phyloP scores from a whole-genome alignment of 2,329 filamentous ascomycete species.

The Xylaria sp. region DNA sequence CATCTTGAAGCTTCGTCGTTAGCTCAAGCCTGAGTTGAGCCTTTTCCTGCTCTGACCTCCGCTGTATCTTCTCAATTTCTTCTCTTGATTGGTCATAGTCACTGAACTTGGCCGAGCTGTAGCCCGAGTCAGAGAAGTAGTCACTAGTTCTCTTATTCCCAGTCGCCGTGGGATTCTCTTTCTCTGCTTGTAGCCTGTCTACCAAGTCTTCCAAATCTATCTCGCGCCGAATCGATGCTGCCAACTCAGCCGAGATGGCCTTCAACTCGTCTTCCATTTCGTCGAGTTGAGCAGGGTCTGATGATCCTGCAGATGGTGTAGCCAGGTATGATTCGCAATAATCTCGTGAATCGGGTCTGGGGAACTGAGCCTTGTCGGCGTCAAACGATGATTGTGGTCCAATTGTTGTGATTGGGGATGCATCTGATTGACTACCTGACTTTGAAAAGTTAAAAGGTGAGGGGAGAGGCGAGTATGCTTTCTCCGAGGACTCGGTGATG shows the following conservation, averaged over 20 bases:
- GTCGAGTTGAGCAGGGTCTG: conserved; percentile 70
- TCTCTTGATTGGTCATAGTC: conserved; percentile 71
- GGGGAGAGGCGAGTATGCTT: conserved; percentile 58
- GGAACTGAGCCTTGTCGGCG: conserved; percentile 55
- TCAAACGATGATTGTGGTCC: conserved; percentile 53
- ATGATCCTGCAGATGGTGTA: conserved; percentile 57
- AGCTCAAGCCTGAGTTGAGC: conserved; percentile 87
- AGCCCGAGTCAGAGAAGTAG: conserved; percentile 97
- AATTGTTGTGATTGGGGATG: conserved; percentile 54
- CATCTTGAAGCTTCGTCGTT: conserved; percentile 87
- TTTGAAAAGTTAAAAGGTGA: conserved; percentile 62
- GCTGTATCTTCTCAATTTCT: conserved; percentile 84
- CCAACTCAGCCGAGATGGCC: conserved; percentile 92
- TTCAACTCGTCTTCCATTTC: conserved; percentile 95
- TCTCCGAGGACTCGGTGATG: conserved; percentile 63
- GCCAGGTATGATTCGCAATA: conserved; percentile 65
- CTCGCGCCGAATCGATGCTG: conserved; percentile 90
- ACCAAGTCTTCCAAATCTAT: conserved; percentile 97
- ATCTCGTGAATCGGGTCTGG: conserved; percentile 57
- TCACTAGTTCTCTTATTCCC: conserved; percentile 85
- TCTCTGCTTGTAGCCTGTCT: conserved; percentile 85
- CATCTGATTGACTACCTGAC: conserved; percentile 55
- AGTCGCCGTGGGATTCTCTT: conserved; percentile 65
- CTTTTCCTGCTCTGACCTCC: conserved; percentile 89
- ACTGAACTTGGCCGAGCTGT: conserved; percentile 83